Base-by-base conservation (phyloP, 257 asterid genomes). In the Paulownia fortunei region DNA sequence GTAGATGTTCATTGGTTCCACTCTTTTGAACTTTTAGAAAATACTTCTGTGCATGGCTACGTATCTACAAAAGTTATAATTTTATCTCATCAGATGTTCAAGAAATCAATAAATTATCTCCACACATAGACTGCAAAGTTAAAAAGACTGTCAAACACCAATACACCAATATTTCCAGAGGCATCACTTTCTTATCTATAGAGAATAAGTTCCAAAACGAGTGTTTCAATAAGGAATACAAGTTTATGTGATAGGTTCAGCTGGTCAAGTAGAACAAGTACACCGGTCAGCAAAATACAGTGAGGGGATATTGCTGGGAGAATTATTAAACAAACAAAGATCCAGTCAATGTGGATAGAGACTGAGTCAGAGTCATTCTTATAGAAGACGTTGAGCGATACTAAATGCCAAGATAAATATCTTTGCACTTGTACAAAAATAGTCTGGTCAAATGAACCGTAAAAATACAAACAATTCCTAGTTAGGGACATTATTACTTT, bases 301-400 rank as follows among this genome's bases (percentile, higher is more conserved):
- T 47, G 3, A 47, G 47, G 47, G 47, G 10, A 41, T 41, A 6
- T 41, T 41, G 4, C 6, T 41, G 47, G 47, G 12, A 41, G 47
- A 41, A 6, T 4, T 41, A 41, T 41, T 6, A 41, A 41, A 41
- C 47, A 2, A 41, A 41, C 5, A 10, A 41, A 3, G 47, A 47
- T 47, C 55, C 18, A 47, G n/a, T n/a, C 19, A 11, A 12, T 11
- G 55, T 13, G 18, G 55, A 15, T 77, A 1, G 94, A 61, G 12
- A 47, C 5, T 47, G 62, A 55, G 58, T 51, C 3, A n/a, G n/a
- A n/a, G n/a, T n/a, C n/a, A n/a, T n/a, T n/a, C n/a, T n/a, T n/a
- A n/a, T n/a, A n/a, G n/a, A n/a, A n/a, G n/a, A n/a, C n/a, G n/a
- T n/a, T n/a, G n/a, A n/a, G n/a, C n/a, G n/a, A 27, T 32, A 27